Percentiles rank a stretch among this genome's conserved stretches.
phyloP scores from a whole-genome alignment of 2,329 filamentous ascomycete species.

The Fusarium sp. region DNA sequence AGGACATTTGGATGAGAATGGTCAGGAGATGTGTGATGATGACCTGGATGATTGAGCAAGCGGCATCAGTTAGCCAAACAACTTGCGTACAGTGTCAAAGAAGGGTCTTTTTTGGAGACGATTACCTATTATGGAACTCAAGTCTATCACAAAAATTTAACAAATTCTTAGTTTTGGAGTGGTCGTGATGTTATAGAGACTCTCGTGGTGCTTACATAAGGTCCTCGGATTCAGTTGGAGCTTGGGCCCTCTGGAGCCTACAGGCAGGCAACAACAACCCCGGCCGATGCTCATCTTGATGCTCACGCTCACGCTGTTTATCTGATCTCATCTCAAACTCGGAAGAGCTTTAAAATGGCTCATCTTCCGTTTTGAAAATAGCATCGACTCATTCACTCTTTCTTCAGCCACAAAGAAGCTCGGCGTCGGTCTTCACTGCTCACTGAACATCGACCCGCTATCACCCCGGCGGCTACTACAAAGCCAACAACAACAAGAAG shows the following conservation, averaged over 20 bases:
- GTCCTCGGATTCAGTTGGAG: constrained; percentile 1
- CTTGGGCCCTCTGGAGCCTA: constrained; percentile 28
- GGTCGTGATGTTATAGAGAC: background rate
- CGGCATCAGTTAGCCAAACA: background rate
- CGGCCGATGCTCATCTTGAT: constrained; percentile 11
- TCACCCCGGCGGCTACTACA: constrained; percentile 5
- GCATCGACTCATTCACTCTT: background rate
- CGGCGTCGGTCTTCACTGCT: background rate
- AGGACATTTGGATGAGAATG: too few relatives aligned
- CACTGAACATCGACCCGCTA: background rate
- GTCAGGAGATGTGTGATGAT: background rate
- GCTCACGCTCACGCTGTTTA: constrained; percentile 18
- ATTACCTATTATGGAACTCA: too few relatives aligned
- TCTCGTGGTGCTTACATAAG: constrained; percentile 16
- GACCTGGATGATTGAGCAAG: background rate
- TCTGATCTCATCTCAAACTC: constrained; percentile 7
- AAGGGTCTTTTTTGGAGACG: too few relatives aligned
- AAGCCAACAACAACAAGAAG: constrained; percentile 15
- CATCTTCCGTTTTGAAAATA: background rate
- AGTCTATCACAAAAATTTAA: background rate
- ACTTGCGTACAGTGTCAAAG: too few relatives aligned
- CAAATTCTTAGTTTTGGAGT: background rate
- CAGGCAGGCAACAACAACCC: constrained; percentile 36
- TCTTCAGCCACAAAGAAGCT: background rate
- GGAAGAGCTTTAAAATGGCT: constrained; percentile 11